Percentiles rank a stretch among this genome's conserved stretches.
These are phyloP conservation scores for Aspergillus vadensis DNA, from an alignment of 2,329 filamentous ascomycete genomes.

Conservation along the genomic window DNA sequence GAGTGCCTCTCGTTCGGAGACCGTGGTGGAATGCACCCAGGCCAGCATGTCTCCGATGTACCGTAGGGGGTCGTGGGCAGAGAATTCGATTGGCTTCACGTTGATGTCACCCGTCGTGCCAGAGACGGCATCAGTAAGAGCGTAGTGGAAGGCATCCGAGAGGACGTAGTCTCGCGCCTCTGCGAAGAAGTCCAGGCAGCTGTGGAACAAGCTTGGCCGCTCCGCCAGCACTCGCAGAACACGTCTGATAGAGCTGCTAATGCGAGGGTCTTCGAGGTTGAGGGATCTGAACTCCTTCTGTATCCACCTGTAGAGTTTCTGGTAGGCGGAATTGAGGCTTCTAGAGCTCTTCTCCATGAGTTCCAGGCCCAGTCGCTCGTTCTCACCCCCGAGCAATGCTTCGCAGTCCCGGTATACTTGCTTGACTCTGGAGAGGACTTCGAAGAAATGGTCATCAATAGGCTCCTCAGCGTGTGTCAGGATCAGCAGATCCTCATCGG, in stretches of 20 bases:
- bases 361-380: conserved; percentile 83
- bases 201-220: conserved; percentile 86
- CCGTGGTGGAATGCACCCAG: conserved; percentile 91
- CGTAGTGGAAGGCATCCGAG: conserved; percentile 84
- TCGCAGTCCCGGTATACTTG: conserved; percentile 87
- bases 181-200: conserved; percentile 88
- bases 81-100: conserved; percentile 89
- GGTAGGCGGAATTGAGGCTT: conserved; percentile 83
- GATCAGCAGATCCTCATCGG: conserved; percentile 74
- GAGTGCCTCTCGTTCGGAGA: conserved; percentile 89
- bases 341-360: conserved; percentile 90
- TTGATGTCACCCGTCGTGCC: conserved; percentile 61
- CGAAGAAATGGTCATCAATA: conserved; percentile 83
- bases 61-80: conserved; percentile 84
- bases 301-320: conserved; percentile 95
- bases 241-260: conserved; percentile 78
- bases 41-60: conserved; percentile 98
- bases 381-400: conserved; percentile 83
- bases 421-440: conserved; percentile 74
- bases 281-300: conserved; percentile 89
- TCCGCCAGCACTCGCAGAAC: conserved; percentile 87
- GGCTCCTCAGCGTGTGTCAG: conserved; percentile 79
- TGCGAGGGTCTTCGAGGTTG: conserved; percentile 91
- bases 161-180: conserved; percentile 85
- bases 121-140: conserved; percentile 72